Conservation (phyloP, 345 rosid species). For the Dimocarpus longan region DNA sequence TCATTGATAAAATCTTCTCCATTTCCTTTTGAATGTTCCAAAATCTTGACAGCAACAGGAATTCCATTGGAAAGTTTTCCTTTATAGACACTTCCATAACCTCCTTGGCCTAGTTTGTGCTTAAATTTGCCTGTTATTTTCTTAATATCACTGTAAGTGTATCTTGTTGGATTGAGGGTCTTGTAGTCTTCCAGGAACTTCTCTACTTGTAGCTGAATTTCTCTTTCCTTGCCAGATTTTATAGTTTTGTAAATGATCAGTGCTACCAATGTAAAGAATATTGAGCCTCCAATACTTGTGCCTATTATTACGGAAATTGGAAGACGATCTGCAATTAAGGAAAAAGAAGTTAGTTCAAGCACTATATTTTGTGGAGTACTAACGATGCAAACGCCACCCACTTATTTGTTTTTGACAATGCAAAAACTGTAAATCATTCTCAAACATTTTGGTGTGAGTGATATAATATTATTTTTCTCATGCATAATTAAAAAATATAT, state of each 20-base stretch:
- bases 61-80: conserved; percentile 8
- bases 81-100: conserved; percentile 19
- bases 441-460: too few relatives aligned
- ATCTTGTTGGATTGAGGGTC: conserved; percentile 11
- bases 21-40: conserved; percentile 13
- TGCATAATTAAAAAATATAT: too few relatives aligned
- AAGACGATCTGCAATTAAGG: background rate
- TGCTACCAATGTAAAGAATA: background rate
- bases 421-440: too few relatives aligned
- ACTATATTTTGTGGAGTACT: too few relatives aligned
- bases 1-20: conserved; percentile 30
- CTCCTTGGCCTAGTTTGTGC: conserved; percentile 15
- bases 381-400: too few relatives aligned
- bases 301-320: background rate
- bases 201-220: background rate
- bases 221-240: conserved; percentile 4
- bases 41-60: conserved; percentile 16
- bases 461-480: too few relatives aligned
- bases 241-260: background rate
- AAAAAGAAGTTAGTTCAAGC: too few relatives aligned
- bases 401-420: too few relatives aligned
- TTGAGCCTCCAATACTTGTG: background rate
- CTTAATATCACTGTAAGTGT: background rate
- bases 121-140: background rate
- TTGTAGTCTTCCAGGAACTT: background rate